Base-by-base conservation (phyloP, 208 protist species). In the Kentomonas sorsogonicus region DNA sequence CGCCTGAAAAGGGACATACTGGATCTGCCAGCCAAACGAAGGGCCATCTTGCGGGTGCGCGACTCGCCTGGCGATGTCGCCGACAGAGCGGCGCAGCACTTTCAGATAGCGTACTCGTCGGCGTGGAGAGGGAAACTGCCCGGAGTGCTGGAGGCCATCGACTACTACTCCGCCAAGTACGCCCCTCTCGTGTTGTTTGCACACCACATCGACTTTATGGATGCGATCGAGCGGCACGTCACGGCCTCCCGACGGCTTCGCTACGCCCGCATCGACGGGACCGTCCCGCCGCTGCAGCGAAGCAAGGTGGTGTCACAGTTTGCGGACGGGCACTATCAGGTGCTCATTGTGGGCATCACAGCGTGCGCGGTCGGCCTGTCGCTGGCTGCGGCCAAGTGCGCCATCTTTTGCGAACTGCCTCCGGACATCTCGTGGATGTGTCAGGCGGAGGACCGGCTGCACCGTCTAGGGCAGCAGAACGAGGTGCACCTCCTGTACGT, bases 361-460 rank as follows among this genome's bases (percentile, higher is more conserved):
- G 83, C 80, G 0, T 90, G 83, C 54, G 74, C 77, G 2, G 79
- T 90, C 27, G 86, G 86, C 20, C 78, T 93, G 39, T 83, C 79
- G 23, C 67, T 93, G 30, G 73, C 83, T 7, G 63, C 73, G 7
- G 79, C 86, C 0, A 54, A 66, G 10, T 89, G 77, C 47, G 80
- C 81, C 15, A 66, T 93, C n/a, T 93, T 93, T 60, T 83, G 78
- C 30, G 86, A 93, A 61, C 67, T 93, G 15, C 86, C 86, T 3
- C 86, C 86, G 1, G 78, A 93, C 55, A 71, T 70, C 0, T 52
- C 74, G 46, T 90, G 83, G 86, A 78, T 93, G 73, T 55, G 63
- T 22, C 86, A 93, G 45, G 86, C 86, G 20, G 86, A 93, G 56
- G 86, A 93, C 64, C 68, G 87, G 4, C 75, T 94, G 30, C 87